Percentiles rank a stretch among this genome's conserved stretches.
phyloP scores from a whole-genome alignment of 2,329 filamentous ascomycete genomes.

The Rhynchosporium graminicola region DNA sequence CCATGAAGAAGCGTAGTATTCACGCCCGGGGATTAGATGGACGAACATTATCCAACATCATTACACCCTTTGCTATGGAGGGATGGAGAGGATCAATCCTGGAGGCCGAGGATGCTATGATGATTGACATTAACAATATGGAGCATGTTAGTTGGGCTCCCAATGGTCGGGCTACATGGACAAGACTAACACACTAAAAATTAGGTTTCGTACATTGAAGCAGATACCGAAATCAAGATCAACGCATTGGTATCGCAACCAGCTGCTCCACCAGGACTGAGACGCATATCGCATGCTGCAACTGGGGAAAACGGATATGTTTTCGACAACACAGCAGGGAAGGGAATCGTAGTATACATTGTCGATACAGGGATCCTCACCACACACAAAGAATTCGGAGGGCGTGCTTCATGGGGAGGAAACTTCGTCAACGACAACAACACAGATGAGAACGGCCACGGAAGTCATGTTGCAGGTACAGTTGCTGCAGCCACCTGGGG shows the following conservation, averaged over 20 bases:
- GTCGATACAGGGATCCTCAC: conserved; percentile 43
- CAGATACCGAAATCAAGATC: conserved; percentile 51
- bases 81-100: conserved; percentile 56
- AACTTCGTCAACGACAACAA: conserved; percentile 39
- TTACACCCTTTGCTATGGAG: conserved; percentile 50
- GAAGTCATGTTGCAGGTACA: conserved; percentile 47
- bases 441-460: conserved; percentile 45
- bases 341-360: conserved; percentile 41
- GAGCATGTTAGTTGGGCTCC: conserved; percentile 29
- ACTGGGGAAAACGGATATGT: conserved; percentile 34
- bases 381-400: conserved; percentile 42
- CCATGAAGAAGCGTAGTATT: conserved; percentile 58
- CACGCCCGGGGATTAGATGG: conserved; percentile 52
- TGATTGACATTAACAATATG: conserved; percentile 50
- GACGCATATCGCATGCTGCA: conserved; percentile 38
- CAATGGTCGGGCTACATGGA: not conserved
- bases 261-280: conserved; percentile 48
- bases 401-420: conserved; percentile 41
- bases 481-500: conserved; percentile 44
- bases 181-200: conserved; percentile 5
- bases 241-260: conserved; percentile 51
- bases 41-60: conserved; percentile 42
- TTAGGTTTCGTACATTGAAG: conserved; percentile 56
- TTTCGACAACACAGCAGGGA: conserved; percentile 40
- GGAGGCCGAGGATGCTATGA: conserved; percentile 53